phyloP scores from a whole-genome alignment of 2,329 filamentous ascomycete genomes.

The Microcyclospora tardicrescens region DNA sequence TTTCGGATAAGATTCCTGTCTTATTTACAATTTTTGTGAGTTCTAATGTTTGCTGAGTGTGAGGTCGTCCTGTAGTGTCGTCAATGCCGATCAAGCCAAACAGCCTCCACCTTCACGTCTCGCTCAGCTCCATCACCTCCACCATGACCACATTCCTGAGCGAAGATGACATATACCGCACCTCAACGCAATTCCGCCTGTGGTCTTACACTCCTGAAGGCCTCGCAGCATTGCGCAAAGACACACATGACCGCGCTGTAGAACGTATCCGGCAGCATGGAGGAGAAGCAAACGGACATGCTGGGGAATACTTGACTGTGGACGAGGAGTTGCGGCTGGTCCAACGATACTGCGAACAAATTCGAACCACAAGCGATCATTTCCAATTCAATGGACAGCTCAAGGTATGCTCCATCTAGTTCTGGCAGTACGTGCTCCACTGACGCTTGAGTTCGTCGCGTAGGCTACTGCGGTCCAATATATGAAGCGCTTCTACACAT shows the following conservation, averaged over 20 bases:
- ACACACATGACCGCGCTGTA: constrained; percentile 68
- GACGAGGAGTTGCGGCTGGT: constrained; percentile 75
- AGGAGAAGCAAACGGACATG: constrained; percentile 6
- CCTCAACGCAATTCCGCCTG: constrained; percentile 77
- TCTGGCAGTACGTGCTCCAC: constrained; percentile 20
- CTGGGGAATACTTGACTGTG: constrained; percentile 65
- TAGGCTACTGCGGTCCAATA: constrained; percentile 71
- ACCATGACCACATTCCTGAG: constrained; percentile 37
- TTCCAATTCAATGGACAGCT: constrained; percentile 49
- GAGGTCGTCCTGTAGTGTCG: too few relatives aligned
- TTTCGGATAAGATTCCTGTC: too few relatives aligned
- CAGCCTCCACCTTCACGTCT: neutral
- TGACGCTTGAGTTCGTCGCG: too few relatives aligned
- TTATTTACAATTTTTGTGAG: too few relatives aligned
- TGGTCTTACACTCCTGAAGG: constrained; percentile 80
- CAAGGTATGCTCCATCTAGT: constrained; percentile 32
- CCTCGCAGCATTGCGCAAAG: constrained; percentile 57
- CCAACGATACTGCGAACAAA: constrained; percentile 56
- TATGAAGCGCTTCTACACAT: constrained; percentile 86
- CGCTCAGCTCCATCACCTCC: neutral
- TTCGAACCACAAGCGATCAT: constrained; percentile 38
- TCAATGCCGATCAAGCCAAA: too few relatives aligned
- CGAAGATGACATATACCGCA: constrained; percentile 83
- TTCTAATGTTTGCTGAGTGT: too few relatives aligned
- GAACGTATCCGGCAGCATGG: constrained; percentile 44